Base-by-base conservation (phyloP, 495 filamentous ascomycete species). In the Viridothelium virens region DNA sequence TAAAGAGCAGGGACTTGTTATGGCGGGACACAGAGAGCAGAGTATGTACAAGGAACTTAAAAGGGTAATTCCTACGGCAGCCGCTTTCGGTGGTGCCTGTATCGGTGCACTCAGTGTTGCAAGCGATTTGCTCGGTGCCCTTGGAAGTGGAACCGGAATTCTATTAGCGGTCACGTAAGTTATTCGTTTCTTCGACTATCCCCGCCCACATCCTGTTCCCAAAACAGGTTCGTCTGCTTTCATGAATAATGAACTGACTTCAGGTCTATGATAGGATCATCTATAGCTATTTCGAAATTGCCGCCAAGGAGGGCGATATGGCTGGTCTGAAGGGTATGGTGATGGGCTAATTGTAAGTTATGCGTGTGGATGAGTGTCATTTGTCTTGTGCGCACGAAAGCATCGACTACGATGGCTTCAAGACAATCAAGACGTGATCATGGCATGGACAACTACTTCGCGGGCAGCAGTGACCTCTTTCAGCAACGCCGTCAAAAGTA, bases 1-100 rank as follows among this genome's bases (percentile, higher is more conserved):
- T 74, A 99, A 99, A 87, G 95, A 97, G 75, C 93, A 97, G 80
- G 93, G 95, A 73, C 87, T 99, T 62, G 92, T 97, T 72, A 99
- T 99, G 95, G 94, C 95, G 72, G 95, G 95, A 69, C 95, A 99
- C 81, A 87, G 95, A 80, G 95, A 99, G 80, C 92, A 97, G 84
- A 95, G 90, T 84, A 97, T 97, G 95, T 99, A 99, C 86, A 96
- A 94, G 85, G 95, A 99, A 77, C 84, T 99, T 65, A 99, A 99
- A 89, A 87, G 95, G 71, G 91, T 99, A 71, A 99, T 99, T 68
- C 95, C 95, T 66, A 96, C 93, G 56, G 95, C 95, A 64, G 95
- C 95, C 69, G 94, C 95, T 67, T 99, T 99, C 72, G 95, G 95
- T 79, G 95, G 95, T 81, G 95, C 95, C 68, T 97, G 92, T 83